A percentile compares a stretch with the other conserved stretches of the same genome.
These are phyloP conservation scores for Amesomyces nigricolor DNA, from an alignment of 2,329 filamentous ascomycete genomes.

Conservation along the genomic window DNA sequence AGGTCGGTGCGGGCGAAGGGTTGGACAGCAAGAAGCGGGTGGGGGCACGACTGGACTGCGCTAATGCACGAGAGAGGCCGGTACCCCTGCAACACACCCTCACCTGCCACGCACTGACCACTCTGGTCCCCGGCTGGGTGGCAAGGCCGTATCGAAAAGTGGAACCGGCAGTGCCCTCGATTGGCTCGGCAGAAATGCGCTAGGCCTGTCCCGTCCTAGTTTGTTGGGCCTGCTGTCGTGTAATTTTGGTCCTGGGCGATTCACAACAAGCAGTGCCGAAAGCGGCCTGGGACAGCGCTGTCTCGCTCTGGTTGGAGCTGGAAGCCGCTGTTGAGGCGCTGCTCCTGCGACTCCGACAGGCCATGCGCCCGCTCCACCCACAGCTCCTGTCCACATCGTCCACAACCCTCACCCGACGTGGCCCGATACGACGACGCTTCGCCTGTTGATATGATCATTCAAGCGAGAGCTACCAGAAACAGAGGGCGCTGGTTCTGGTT, in stretches of 20 bases:
- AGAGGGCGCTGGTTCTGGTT: not conserved
- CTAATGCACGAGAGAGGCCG: slow-evolving; percentile 27
- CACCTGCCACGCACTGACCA: slow-evolving; percentile 25
- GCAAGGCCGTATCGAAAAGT: slow-evolving; percentile 23
- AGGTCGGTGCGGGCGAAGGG: slow-evolving; percentile 26
- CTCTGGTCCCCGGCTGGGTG: slow-evolving; percentile 25
- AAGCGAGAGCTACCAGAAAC: not conserved
- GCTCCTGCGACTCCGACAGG: slow-evolving; percentile 9
- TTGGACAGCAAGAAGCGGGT: slow-evolving; percentile 24
- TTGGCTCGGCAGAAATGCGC: slow-evolving; percentile 14
- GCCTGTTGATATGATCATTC: not conserved
- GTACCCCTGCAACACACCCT: slow-evolving; percentile 21
- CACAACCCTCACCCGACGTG: slow-evolving; percentile 25
- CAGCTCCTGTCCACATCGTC: not conserved
- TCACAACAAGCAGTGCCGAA: slow-evolving; percentile 25
- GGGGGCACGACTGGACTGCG: slow-evolving; percentile 21
- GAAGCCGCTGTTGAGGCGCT: slow-evolving; percentile 12
- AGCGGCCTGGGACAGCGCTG: slow-evolving; percentile 22
- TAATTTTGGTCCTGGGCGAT: slow-evolving; percentile 27
- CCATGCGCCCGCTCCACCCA: slow-evolving; percentile 9
- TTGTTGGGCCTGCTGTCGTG: slow-evolving; percentile 21
- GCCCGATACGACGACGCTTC: slow-evolving; percentile 15
- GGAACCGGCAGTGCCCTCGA: slow-evolving; percentile 11
- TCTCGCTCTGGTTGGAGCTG: slow-evolving; percentile 16
- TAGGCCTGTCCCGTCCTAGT: slow-evolving; percentile 17